Evolutionary conservation across 2,329 filamentous ascomycete species (phyloP), one percentile per base, ranked within the genome.

Genomic region (Aspergillus japonicus): DNA sequence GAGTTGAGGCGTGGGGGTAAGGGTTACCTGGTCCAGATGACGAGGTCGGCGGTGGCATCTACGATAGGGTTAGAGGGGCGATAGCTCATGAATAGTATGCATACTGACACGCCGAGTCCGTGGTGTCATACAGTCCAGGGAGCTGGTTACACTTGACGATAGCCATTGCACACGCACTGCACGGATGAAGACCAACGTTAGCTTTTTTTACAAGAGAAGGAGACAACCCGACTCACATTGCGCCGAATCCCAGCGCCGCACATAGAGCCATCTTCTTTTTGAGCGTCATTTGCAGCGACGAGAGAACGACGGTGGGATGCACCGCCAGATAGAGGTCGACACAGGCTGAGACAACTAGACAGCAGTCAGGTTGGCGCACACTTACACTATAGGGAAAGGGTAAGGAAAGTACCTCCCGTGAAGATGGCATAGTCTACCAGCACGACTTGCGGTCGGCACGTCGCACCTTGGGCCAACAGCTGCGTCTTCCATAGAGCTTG

Each of bases 1-100:
- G 26, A 0, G 8, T 2, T 8, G 26, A 29, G 8, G 26, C 26
- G 26, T 29, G 26, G 8, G 26, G 7, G 7, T 5, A 4, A 4
- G 19, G 11, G 51, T 56, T 71, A 80, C 78, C 75, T 71, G 10
- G 79, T 81, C 79, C 79, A 82, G 50, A 81, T 75, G 3, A 80
- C 71, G 7, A 81, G 69, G 23, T 80, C 77, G 0, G 73, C 72
- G 7, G 76, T 80, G 14, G 76, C 71, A 56, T 71, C 67, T 67
- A 29, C 24, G 19, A 47, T 19, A 24, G 55, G 3, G 24, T 62
- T 14, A 56, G 47, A n/a, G n/a, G 1, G 10, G 7, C 23, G 2
- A 23, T 23, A 23, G 23, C 2, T 23, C 23, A 3, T 23, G 11
- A 4, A 19, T 47, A 16, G 23, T 35, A 23, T 23, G 23, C 23